These are phyloP conservation scores for Coffea canephora DNA, from an alignment of 257 asterid genomes.

Conservation along the genomic window DNA sequence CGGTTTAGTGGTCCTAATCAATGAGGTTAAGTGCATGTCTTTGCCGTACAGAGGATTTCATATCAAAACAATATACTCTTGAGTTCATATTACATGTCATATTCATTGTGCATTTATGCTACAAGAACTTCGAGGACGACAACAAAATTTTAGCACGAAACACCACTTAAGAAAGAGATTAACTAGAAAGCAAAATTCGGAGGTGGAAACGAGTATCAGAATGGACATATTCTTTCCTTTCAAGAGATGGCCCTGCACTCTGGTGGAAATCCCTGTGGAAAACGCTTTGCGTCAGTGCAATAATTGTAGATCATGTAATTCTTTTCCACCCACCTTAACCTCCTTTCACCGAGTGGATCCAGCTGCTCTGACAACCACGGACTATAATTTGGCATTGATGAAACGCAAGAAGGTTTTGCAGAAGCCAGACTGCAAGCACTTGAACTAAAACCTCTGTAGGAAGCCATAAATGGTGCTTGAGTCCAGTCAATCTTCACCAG, in stretches of 20 bases:
- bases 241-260: neutral
- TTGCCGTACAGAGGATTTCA: neutral
- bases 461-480: slow-evolving; percentile 55
- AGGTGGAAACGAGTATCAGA: neutral
- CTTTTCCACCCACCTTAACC: slow-evolving; percentile 47
- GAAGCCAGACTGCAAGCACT: slow-evolving; percentile 17
- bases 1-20: no score
- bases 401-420: slow-evolving; percentile 5
- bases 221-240: neutral
- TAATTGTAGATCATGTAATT: slow-evolving; percentile 60
- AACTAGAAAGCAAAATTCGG: no score
- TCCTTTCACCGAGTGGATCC: slow-evolving; percentile 30
- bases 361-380: slow-evolving; percentile 7
- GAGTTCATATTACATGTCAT: no score
- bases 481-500: slow-evolving; percentile 58
- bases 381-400: neutral
- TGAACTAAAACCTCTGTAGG: slow-evolving; percentile 38
- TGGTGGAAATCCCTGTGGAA: slow-evolving; percentile 46
- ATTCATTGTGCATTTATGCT: neutral
- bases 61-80: neutral
- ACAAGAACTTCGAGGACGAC: neutral
- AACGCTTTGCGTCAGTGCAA: slow-evolving; percentile 47
- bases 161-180: no score
- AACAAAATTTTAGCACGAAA: neutral
- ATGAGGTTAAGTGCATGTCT: neutral